Percentiles rank a stretch among this genome's conserved stretches.
phyloP scores from a whole-genome alignment of 2,329 filamentous ascomycete genomes.

The Paracorniculantispora psalliotae region DNA sequence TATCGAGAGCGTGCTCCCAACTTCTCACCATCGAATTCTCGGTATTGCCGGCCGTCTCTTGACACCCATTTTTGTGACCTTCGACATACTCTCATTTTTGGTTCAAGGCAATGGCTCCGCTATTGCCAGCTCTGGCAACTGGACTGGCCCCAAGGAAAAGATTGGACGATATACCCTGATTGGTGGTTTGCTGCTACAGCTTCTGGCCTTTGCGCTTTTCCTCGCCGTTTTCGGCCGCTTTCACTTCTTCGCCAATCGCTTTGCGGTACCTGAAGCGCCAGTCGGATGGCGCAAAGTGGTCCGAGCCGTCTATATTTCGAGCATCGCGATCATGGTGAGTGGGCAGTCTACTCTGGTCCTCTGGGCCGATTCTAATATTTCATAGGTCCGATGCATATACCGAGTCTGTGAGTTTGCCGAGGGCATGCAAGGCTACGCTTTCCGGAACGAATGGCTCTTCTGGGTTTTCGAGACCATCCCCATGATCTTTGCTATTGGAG shows the following conservation, averaged over 20 bases:
- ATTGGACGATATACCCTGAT: conserved; percentile 38
- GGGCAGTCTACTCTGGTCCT: background rate
- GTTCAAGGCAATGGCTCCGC: conserved; percentile 41
- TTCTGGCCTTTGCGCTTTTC: conserved; percentile 36
- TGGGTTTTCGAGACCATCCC: conserved; percentile 48
- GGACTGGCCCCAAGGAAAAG: conserved; percentile 34
- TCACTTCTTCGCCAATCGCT: conserved; percentile 25
- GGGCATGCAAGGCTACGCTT: conserved; percentile 45
- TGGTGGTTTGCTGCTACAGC: conserved; percentile 36
- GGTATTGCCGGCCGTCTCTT: conserved; percentile 33
- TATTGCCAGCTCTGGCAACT: conserved; percentile 38
- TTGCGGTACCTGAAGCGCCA: conserved; percentile 24
- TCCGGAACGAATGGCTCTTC: conserved; percentile 48
- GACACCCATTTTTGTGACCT: conserved; percentile 41
- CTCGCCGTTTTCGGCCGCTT: conserved; percentile 36
- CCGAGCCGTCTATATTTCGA: conserved; percentile 38
- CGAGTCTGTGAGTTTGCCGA: conserved; percentile 49
- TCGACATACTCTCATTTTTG: conserved; percentile 40
- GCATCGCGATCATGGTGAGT: conserved; percentile 39
- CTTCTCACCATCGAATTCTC: conserved; percentile 29
- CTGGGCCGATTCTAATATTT: background rate
- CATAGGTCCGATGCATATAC: conserved; percentile 45
- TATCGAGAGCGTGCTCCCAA: conserved; percentile 33
- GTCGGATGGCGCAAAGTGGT: conserved; percentile 35
- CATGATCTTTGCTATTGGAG: conserved; percentile 41